Conservation (phyloP, 2,329 filamentous ascomycete genomes). For the Ilyonectria destructans region DNA sequence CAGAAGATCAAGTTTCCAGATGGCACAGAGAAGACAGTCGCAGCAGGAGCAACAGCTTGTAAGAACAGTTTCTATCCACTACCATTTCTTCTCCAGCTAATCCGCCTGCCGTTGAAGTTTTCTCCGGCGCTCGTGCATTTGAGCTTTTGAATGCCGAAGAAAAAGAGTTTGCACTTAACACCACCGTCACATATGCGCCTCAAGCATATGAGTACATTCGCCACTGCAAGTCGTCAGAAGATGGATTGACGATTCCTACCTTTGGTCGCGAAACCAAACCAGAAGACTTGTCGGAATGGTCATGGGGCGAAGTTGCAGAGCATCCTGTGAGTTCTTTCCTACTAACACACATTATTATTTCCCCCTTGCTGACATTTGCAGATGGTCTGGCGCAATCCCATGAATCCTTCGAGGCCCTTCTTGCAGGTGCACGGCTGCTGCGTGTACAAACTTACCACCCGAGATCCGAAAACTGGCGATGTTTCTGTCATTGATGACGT, state of each 20-base stretch:
- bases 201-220: conserved; percentile 27
- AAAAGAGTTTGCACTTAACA: conserved; percentile 25
- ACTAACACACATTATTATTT: not conserved
- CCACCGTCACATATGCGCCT: conserved; percentile 22
- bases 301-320: conserved; percentile 22
- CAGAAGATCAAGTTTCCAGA: conserved; percentile 25
- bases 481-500: conserved; percentile 23
- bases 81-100: not conserved
- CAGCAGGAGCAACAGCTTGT: conserved; percentile 24
- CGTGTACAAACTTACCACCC: conserved; percentile 20
- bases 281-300: conserved; percentile 21
- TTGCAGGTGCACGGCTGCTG: conserved; percentile 27
- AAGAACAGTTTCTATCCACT: not conserved
- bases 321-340: conserved; percentile 10
- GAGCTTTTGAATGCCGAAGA: conserved; percentile 19
- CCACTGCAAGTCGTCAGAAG: conserved; percentile 24
- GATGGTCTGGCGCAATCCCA: conserved; percentile 26
- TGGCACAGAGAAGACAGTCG: conserved; percentile 16
- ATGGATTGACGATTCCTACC: conserved; percentile 15
- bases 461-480: conserved; percentile 13
- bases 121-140: conserved; percentile 23
- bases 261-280: conserved; percentile 12
- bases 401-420: conserved; percentile 14
- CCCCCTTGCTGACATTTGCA: not conserved
- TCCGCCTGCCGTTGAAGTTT: not conserved